Evolutionary conservation across 2,329 filamentous ascomycete genomes (phyloP), one percentile per base, ranked within the genome.

Genomic region (Nemania abortiva): DNA sequence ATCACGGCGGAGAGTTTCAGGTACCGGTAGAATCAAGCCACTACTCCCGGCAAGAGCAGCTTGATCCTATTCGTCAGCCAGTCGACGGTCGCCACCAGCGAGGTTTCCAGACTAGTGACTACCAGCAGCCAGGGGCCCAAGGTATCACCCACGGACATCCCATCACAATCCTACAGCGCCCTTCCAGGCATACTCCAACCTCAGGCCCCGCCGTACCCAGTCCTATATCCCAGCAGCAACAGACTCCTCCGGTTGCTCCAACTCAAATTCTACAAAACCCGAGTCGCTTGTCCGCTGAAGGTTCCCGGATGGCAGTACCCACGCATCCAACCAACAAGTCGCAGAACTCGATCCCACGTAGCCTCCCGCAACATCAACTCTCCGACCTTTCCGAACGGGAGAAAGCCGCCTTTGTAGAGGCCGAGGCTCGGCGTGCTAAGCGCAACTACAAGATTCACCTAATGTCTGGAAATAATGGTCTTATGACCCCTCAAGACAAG

Each of bases 401-500:
- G 72, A 94, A 94, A 77, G 89, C 90, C 2, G 90, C 91, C 1
- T 96, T 95, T 77, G 81, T 98, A 62, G 90, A 94, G 72, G 95
- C 97, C 79, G 96, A 99, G 80, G 95, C 95, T 0, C 96, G 95
- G 82, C 90, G 96, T 59, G 95, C 96, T 6, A 99, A 99, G 85
- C 90, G 96, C 50, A 98, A 99, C 78, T 95, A 98, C 84, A 99
- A 99, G 85, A 98, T 99, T 70, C 95, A 95, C 83, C 85, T 97
- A 50, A 84, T 98, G 62, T 97, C 94, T 27, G 94, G 94, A 82
- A 94, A 97, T 76, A 99, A 99, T 77, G 96, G 96, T 27, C 83
- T 99, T 70, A 99, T 99, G 96, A 99, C 96, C 3, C 96, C 96
- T 0, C 95, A 98, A 78, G 96, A 99, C 82, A 99, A 99, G 86